Conservation (phyloP, 2,329 filamentous ascomycete species). For the Chrysosporium keratinophilum region DNA sequence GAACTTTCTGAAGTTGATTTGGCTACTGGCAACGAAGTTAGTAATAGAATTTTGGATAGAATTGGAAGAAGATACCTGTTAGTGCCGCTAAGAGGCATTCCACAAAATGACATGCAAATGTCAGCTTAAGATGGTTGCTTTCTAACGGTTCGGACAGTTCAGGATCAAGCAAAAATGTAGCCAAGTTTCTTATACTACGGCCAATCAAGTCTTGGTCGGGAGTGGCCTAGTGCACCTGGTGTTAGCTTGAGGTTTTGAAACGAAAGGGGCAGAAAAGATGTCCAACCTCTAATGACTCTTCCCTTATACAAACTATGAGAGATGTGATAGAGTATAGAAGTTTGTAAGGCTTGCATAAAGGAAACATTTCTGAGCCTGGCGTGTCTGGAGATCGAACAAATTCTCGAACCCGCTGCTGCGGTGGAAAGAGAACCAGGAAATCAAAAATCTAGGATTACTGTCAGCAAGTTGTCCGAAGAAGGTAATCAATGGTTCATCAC, state of each 20-base stretch:
- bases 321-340: conserved; percentile 62
- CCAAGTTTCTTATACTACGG: conserved; percentile 45
- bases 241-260: not conserved
- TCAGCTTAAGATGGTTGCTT: conserved; percentile 38
- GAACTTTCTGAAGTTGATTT: conserved; percentile 21
- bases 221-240: conserved; percentile 17
- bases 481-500: conserved; percentile 9
- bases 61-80: conserved; percentile 35
- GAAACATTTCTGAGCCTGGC: conserved; percentile 55
- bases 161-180: conserved; percentile 51
- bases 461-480: not conserved
- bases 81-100: conserved; percentile 48
- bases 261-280: not conserved
- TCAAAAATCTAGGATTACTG: conserved; percentile 48
- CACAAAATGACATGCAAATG: conserved; percentile 46
- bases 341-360: conserved; percentile 58
- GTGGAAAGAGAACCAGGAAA: conserved; percentile 60
- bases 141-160: conserved; percentile 42
- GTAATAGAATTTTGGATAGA: not conserved
- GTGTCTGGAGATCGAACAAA: conserved; percentile 47
- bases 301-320: conserved; percentile 51
- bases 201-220: conserved; percentile 30
- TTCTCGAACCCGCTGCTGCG: conserved; percentile 51
- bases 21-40: conserved; percentile 15
- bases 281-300: conserved; percentile 31